phyloP scores from a whole-genome alignment of 2,329 filamentous ascomycete genomes.

The Stenocarpella maydis region DNA sequence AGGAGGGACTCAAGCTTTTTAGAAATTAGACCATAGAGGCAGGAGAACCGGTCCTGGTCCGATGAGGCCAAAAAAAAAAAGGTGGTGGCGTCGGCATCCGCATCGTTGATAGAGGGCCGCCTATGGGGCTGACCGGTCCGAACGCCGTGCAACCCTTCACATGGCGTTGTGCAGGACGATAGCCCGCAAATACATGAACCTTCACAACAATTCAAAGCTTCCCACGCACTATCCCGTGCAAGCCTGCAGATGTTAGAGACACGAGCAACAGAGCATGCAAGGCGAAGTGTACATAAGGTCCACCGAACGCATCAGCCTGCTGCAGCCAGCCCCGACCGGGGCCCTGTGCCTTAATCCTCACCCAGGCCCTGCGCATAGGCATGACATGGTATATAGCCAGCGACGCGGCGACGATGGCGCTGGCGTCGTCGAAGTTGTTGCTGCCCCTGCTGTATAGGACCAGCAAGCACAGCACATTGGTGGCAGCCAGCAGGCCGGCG shows the following conservation, averaged over 20 bases:
- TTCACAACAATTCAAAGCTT: background rate
- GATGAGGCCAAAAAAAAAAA: background rate
- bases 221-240: background rate
- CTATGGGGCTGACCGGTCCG: background rate
- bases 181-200: background rate
- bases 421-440: conserved; percentile 43
- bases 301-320: conserved; percentile 49
- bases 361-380: conserved; percentile 54
- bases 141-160: background rate
- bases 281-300: conserved; percentile 54
- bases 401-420: conserved; percentile 47
- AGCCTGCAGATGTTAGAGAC: conserved; percentile 43
- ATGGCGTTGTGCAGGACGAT: background rate
- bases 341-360: conserved; percentile 43
- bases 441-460: conserved; percentile 48
- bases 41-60: background rate
- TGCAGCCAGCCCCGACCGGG: conserved; percentile 27
- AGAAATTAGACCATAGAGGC: conserved; percentile 46
- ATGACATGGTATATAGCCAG: conserved; percentile 59
- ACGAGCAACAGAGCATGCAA: conserved; percentile 51
- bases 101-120: conserved; percentile 22
- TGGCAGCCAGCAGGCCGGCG: conserved; percentile 56
- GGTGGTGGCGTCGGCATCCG: no score
- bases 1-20: conserved; percentile 63
- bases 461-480: conserved; percentile 54